A percentile compares a stretch with the other conserved stretches of the same genome.
Conservation (phyloP, 2,329 filamentous ascomycete species). For the Ophioceras dolichostomum region DNA sequence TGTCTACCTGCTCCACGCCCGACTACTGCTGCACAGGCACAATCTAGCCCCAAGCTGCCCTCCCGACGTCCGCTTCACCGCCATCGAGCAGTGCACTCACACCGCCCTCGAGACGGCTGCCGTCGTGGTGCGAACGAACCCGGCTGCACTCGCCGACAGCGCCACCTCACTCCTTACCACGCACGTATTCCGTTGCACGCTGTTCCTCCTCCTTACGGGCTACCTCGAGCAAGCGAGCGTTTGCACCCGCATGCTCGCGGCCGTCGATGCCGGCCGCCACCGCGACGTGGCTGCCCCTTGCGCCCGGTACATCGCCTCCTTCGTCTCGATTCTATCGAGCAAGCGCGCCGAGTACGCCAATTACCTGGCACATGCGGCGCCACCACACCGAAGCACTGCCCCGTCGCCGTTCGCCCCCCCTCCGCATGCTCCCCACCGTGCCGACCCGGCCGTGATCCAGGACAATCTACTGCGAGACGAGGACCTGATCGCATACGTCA, state of each 20-base stretch:
- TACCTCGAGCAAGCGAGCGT: conserved; percentile 61
- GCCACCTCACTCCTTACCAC: conserved; percentile 66
- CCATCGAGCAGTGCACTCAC: conserved; percentile 64
- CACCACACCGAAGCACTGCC: conserved; percentile 7
- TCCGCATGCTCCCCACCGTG: conserved; percentile 4
- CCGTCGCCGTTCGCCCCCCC: conserved; percentile 7
- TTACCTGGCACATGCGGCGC: conserved; percentile 26
- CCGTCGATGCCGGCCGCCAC: conserved; percentile 58
- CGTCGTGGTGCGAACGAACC: conserved; percentile 55
- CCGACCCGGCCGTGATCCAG: conserved; percentile 15
- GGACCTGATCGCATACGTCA: conserved; percentile 77
- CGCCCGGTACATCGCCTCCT: conserved; percentile 72
- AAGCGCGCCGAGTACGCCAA: conserved; percentile 30
- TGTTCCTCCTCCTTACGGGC: conserved; percentile 66
- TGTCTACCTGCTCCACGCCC: conserved; percentile 67
- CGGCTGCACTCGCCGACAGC: conserved; percentile 46
- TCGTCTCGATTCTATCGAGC: conserved; percentile 53
- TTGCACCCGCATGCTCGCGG: conserved; percentile 59
- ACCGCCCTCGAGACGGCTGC: conserved; percentile 69
- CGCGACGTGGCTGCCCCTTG: conserved; percentile 66
- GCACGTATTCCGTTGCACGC: conserved; percentile 77
- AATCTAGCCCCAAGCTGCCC: conserved; percentile 68
- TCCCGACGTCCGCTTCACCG: conserved; percentile 50
- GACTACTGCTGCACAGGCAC: conserved; percentile 78
- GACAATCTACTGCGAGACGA: conserved; percentile 52